phyloP scores from a whole-genome alignment of 2,329 filamentous ascomycete species.

The Verticillium nubilum region DNA sequence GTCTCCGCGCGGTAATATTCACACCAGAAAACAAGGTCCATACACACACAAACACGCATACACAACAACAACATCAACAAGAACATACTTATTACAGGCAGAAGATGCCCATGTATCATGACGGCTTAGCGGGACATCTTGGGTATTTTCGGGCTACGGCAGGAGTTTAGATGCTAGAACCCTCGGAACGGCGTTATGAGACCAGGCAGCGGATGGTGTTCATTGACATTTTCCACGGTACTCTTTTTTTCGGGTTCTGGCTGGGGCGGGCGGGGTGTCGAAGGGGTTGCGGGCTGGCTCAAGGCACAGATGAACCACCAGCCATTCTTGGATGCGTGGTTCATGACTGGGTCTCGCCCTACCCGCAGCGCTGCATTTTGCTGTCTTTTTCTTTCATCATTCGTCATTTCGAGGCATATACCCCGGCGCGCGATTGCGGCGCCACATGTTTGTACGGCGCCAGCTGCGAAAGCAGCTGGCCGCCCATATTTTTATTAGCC shows the following conservation, averaged over 20 bases:
- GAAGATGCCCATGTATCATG: conserved; percentile 5
- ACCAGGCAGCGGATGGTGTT: background rate
- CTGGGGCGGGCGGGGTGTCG: background rate
- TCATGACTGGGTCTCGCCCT: background rate
- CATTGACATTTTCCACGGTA: background rate
- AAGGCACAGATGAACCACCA: background rate
- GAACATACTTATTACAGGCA: background rate
- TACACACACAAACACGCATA: background rate
- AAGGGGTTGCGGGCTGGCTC: background rate
- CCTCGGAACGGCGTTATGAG: conserved; percentile 5
- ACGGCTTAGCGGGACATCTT: conserved; percentile 1
- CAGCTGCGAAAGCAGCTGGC: background rate
- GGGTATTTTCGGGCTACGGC: background rate
- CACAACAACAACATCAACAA: background rate
- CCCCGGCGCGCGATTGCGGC: conserved; percentile 10
- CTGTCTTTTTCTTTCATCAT: background rate
- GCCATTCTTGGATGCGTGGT: background rate
- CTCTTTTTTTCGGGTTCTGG: background rate
- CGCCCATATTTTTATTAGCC: background rate
- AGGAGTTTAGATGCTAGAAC: conserved; percentile 8
- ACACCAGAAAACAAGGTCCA: background rate
- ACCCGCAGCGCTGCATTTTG: background rate
- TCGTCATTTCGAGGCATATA: conserved; percentile 8
- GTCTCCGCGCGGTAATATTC: conserved; percentile 9
- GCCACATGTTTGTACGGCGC: conserved; percentile 6